Evolutionary conservation across 1,284 basidiomycete genomes (phyloP).

Genomic region (Ceratobasidium sp.): DNA sequence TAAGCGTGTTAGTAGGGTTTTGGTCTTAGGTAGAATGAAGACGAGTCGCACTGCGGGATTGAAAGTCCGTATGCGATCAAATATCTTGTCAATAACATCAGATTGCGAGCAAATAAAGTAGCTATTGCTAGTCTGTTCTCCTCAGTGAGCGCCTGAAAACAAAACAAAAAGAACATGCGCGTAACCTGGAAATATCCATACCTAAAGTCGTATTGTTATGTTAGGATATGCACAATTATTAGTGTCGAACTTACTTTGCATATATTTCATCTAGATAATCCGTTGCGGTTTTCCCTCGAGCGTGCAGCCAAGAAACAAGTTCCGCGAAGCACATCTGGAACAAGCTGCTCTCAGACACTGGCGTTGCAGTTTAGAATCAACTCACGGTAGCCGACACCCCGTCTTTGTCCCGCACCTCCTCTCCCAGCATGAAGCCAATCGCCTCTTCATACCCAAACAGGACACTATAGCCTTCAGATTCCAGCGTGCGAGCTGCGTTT

Average conservation of each 20-base stretch:
- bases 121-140: conserved; percentile 72
- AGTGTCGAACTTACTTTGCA: conserved; percentile 56
- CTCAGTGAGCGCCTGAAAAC: not conserved
- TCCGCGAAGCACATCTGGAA: conserved; percentile 70
- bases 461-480: conserved; percentile 70
- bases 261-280: conserved; percentile 71
- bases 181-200: conserved; percentile 66
- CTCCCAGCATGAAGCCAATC: conserved; percentile 85
- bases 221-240: not conserved
- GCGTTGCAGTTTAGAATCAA: not conserved
- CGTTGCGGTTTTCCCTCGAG: conserved; percentile 61
- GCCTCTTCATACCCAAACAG: conserved; percentile 89
- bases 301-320: conserved; percentile 61
- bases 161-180: conserved; percentile 27
- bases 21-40: not conserved
- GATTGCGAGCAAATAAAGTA: conserved; percentile 80
- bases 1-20: conserved; percentile 50
- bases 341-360: not conserved
- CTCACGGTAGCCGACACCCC: conserved; percentile 78
- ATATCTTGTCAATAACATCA: conserved; percentile 68
- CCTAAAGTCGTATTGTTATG: conserved; percentile 46
- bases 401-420: conserved; percentile 81
- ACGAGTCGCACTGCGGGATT: conserved; percentile 50
- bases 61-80: conserved; percentile 67
- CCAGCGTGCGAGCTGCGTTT: conserved; percentile 74